Conservation (phyloP, 306 rosid species). For the Trifolium dubium region DNA sequence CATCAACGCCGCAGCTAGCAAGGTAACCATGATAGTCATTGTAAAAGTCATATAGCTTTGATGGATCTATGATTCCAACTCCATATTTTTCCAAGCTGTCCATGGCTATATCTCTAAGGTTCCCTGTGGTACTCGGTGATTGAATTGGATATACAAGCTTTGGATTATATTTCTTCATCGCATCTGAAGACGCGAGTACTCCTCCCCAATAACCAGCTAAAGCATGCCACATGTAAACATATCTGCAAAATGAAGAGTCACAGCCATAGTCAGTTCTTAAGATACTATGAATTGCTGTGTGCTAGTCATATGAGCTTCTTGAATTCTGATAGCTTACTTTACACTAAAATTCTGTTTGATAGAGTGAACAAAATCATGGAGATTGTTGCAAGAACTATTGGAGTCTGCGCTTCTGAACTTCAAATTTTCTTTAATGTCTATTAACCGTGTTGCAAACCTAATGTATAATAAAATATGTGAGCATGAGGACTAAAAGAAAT, state of each 20-base stretch:
- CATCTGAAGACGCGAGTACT: constrained; percentile 59
- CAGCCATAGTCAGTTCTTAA: constrained; percentile 4
- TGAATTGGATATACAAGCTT: constrained; percentile 58
- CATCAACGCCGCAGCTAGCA: constrained; percentile 66
- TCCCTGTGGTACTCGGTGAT: constrained; percentile 59
- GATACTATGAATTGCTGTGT: neutral
- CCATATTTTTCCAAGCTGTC: constrained; percentile 77
- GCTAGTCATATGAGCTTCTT: neutral
- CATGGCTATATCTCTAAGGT: constrained; percentile 57
- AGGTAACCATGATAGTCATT: constrained; percentile 71
- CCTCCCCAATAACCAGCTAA: constrained; percentile 90
- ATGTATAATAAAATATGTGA: constrained; percentile 24
- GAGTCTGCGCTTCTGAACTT: constrained; percentile 59
- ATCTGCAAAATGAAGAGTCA: constrained; percentile 48
- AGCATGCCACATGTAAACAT: constrained; percentile 76
- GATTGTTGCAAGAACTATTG: constrained; percentile 44
- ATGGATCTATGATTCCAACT: constrained; percentile 63
- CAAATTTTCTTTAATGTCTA: constrained; percentile 63
- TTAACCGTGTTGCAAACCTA: constrained; percentile 69
- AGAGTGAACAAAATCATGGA: constrained; percentile 52
- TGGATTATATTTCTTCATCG: constrained; percentile 65
- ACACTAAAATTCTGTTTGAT: constrained; percentile 63
- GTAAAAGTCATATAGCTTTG: constrained; percentile 58
- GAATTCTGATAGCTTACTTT: constrained; percentile 56
- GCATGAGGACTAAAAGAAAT: constrained; percentile 31